Evolutionary conservation across 768 basidiomycete genomes (phyloP).

Genomic region (Suillus paluster): DNA sequence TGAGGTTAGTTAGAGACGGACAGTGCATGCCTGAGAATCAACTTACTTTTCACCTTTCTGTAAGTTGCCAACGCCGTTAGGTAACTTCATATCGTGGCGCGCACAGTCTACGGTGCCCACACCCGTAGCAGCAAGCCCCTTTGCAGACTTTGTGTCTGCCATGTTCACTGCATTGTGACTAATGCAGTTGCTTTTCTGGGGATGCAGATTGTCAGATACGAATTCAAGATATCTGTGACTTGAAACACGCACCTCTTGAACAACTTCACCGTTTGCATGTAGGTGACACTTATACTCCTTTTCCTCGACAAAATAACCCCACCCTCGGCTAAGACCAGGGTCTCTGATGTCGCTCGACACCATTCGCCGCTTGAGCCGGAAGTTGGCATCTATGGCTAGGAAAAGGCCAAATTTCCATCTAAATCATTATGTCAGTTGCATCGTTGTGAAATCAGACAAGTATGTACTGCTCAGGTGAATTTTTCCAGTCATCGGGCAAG

Average conservation of each 20-base stretch:
- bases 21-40: too few relatives aligned
- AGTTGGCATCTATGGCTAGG: conserved; percentile 37
- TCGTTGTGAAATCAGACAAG: too few relatives aligned
- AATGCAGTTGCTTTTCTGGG: conserved; percentile 28
- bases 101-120: conserved; percentile 11
- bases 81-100: conserved; percentile 23
- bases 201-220: too few relatives aligned
- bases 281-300: conserved; percentile 21
- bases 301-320: conserved; percentile 32
- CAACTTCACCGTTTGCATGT: too few relatives aligned
- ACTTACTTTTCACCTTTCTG: conserved; percentile 17
- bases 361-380: conserved; percentile 30
- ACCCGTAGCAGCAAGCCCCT: conserved; percentile 16
- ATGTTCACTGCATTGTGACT: background rate
- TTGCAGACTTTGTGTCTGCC: conserved; percentile 3
- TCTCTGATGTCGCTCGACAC: conserved; percentile 29
- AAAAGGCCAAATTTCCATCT: conserved; percentile 34
- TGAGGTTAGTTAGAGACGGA: background rate
- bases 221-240: too few relatives aligned
- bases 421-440: too few relatives aligned
- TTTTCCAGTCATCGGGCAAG: conserved; percentile 12
- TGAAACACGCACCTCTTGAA: too few relatives aligned
- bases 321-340: conserved; percentile 31
- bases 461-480: background rate
- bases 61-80: conserved; percentile 15